Evolutionary conservation across 2,329 filamentous ascomycete species (phyloP).

Genomic region (Pseudogymnoascus sp.): DNA sequence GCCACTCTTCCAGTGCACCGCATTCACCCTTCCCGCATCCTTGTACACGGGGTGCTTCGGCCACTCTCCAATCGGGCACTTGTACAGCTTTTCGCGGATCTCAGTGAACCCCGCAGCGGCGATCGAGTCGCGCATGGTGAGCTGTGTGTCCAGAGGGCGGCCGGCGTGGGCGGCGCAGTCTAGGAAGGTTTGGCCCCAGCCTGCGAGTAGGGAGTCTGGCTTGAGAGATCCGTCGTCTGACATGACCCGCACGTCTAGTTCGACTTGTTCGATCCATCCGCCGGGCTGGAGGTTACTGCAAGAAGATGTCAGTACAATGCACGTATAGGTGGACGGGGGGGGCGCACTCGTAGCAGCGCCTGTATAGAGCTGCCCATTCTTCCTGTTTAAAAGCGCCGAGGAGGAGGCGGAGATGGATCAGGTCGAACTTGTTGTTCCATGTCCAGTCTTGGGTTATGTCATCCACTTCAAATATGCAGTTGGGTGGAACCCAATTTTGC

Average conservation of each 20-base stretch:
- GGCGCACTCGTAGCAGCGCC: background rate
- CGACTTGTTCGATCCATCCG: constrained; percentile 10
- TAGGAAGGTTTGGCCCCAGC: constrained; percentile 20
- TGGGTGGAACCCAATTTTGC: constrained; percentile 19
- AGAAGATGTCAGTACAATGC: background rate
- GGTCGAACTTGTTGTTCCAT: constrained; percentile 38
- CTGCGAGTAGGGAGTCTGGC: constrained; percentile 12
- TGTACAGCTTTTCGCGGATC: background rate
- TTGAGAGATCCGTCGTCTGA: constrained; percentile 11
- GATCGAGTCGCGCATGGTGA: constrained; percentile 21
- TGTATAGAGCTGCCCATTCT: constrained; percentile 16
- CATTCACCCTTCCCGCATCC: constrained; percentile 16
- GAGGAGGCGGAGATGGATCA: constrained; percentile 27
- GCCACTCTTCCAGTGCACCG: constrained; percentile 23
- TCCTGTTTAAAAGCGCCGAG: constrained; percentile 15
- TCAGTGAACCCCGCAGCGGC: constrained; percentile 15
- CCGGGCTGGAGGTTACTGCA: constrained; percentile 7
- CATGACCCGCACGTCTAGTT: background rate
- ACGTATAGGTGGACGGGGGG: background rate
- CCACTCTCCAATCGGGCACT: constrained; percentile 3
- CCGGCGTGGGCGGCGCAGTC: constrained; percentile 19
- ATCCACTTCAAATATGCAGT: constrained; percentile 21
- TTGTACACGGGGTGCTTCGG: constrained; percentile 11
- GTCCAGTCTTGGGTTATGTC: constrained; percentile 34
- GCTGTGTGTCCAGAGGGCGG: constrained; percentile 18